Evolutionary conservation across 352 stramenopile species (phyloP).

Genomic region (Elongisporangium undulatum): DNA sequence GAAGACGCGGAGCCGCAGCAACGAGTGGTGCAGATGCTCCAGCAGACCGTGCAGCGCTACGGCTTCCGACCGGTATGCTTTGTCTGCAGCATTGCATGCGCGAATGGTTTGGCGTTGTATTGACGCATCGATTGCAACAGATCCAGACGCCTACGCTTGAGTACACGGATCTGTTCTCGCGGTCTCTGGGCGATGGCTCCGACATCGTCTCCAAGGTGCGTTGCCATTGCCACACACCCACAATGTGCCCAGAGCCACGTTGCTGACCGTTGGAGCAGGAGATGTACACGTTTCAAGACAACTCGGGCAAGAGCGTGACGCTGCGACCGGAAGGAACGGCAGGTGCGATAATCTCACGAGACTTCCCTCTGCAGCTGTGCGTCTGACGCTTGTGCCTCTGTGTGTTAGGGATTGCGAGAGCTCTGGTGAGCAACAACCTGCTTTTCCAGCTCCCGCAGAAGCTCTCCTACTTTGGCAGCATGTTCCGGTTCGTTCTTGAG

Average conservation of each 20-base stretch:
- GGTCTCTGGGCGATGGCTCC: conserved; percentile 76
- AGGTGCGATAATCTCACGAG: conserved; percentile 11
- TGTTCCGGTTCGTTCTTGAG: conserved; percentile 49
- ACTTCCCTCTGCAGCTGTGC: neutral
- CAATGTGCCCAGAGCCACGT: neutral
- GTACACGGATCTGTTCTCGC: conserved; percentile 81
- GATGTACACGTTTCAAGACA: conserved; percentile 89
- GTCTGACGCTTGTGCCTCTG: neutral
- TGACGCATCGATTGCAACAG: conserved; percentile 13
- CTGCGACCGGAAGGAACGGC: conserved; percentile 82
- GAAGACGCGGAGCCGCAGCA: conserved; percentile 62
- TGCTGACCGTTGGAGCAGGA: conserved; percentile 35
- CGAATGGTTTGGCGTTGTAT: neutral
- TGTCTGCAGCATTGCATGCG: neutral
- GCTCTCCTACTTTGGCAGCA: conserved; percentile 79
- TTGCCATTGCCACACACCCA: neutral
- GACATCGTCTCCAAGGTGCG: conserved; percentile 87
- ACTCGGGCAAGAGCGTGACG: conserved; percentile 84
- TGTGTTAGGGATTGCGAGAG: conserved; percentile 59
- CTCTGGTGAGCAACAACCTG: conserved; percentile 76
- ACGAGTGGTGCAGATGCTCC: conserved; percentile 49
- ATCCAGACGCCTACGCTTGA: conserved; percentile 84
- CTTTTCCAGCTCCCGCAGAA: conserved; percentile 74
- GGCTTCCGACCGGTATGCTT: conserved; percentile 63
- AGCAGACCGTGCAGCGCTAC: conserved; percentile 58